Conservation (phyloP, 2,329 filamentous ascomycete species). For the Ophiosphaerella herpotricha region DNA sequence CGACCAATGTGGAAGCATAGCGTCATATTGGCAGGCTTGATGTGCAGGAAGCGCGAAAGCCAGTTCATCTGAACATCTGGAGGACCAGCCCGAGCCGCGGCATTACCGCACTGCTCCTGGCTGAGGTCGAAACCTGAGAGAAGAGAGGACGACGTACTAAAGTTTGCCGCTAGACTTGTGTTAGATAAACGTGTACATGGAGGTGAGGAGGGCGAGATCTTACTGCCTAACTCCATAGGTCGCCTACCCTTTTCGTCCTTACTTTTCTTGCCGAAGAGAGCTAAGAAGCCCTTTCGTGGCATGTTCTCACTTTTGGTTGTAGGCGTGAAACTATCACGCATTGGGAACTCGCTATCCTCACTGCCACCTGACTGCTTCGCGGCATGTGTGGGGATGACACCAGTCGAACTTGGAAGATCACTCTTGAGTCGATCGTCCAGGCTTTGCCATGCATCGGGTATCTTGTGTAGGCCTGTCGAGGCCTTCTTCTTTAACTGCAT, state of each 20-base stretch:
- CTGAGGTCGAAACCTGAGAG: conserved; percentile 43
- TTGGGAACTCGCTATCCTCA: conserved; percentile 50
- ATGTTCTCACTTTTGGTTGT: conserved; percentile 45
- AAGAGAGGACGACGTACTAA: conserved; percentile 34
- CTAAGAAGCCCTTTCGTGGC: conserved; percentile 52
- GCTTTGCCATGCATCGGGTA: conserved; percentile 43
- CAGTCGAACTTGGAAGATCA: conserved; percentile 6
- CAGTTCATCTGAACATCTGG: conserved; percentile 67
- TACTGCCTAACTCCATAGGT: conserved; percentile 45
- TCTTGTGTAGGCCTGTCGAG: conserved; percentile 31
- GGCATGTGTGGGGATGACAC: conserved; percentile 13
- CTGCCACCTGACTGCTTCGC: conserved; percentile 34
- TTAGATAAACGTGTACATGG: conserved; percentile 10
- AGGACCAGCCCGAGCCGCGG: conserved; percentile 40
- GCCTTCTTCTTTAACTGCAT: conserved; percentile 34
- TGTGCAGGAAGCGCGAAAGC: conserved; percentile 85
- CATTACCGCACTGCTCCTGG: conserved; percentile 52
- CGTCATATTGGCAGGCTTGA: conserved; percentile 78
- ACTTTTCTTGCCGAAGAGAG: conserved; percentile 58
- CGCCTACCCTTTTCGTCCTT: conserved; percentile 45
- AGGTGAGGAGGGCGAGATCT: conserved; percentile 13
- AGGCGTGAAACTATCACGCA: conserved; percentile 43
- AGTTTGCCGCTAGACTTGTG: conserved; percentile 22
- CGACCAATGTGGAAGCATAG: conserved; percentile 77
- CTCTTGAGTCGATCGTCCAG: conserved; percentile 43